Evolutionary conservation across 1,284 basidiomycete genomes (phyloP).

Genomic region (Tranzscheliella williamsii): DNA sequence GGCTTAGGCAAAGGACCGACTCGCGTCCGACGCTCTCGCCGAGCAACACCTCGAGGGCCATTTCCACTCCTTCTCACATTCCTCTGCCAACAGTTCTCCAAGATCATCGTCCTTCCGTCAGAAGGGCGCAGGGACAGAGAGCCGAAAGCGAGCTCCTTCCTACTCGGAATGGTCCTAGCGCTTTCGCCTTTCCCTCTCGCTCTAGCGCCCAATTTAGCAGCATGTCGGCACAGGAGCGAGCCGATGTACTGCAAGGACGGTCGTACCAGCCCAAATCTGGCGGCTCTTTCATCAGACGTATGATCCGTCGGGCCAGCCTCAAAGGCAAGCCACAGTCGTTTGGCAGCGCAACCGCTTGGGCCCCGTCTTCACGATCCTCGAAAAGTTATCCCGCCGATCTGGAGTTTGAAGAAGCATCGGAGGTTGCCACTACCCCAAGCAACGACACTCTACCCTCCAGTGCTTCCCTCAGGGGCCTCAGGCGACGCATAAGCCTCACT

Average conservation of each 20-base stretch:
- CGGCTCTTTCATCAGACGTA: constrained; percentile 22
- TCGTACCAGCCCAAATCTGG: constrained; percentile 3
- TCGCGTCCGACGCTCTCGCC: constrained; percentile 31
- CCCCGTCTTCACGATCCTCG: constrained; percentile 5
- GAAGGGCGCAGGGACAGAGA: constrained; percentile 21
- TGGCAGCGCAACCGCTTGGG: constrained; percentile 1
- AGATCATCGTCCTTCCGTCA: constrained; percentile 20
- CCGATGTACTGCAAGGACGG: constrained; percentile 3
- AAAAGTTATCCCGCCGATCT: constrained; percentile 9
- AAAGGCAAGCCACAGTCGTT: constrained; percentile 35
- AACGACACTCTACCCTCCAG: constrained; percentile 9
- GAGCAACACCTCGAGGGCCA: constrained; percentile 14
- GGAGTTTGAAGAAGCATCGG: constrained; percentile 5
- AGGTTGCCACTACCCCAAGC: constrained; percentile 5
- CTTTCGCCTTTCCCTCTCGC: constrained; percentile 25
- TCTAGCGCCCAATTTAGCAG: constrained; percentile 20
- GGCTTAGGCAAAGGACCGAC: constrained; percentile 26
- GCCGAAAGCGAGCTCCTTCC: constrained; percentile 33
- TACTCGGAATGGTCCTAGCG: constrained; percentile 14
- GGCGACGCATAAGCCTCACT: constrained; percentile 4
- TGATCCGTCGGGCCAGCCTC: constrained; percentile 32
- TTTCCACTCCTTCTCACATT: constrained; percentile 24
- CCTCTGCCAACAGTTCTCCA: constrained; percentile 18
- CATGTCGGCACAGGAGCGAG: constrained; percentile 7
- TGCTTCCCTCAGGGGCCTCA: constrained; percentile 4